phyloP scores from a whole-genome alignment of 1,139 yeast species.

The Nadsonia commutata region DNA sequence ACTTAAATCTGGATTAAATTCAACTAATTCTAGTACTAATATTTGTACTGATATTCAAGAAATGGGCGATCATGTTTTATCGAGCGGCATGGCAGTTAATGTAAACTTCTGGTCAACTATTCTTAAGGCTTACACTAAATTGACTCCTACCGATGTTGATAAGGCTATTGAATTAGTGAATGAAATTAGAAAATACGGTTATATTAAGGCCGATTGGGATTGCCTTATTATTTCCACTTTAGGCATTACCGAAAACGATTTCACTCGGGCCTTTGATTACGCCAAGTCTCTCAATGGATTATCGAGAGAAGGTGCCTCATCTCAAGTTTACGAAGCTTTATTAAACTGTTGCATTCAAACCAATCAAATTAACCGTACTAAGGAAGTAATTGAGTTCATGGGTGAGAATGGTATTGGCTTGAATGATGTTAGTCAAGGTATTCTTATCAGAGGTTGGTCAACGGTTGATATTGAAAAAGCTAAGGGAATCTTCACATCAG shows the following conservation, averaged over 20 bases:
- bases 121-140: background rate
- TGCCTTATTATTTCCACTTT: background rate
- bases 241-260: background rate
- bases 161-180: background rate
- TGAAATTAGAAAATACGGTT: background rate
- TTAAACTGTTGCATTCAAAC: background rate
- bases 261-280: background rate
- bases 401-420: background rate
- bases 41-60: background rate
- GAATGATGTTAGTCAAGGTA: background rate
- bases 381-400: background rate
- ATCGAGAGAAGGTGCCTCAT: background rate
- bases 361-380: background rate
- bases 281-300: background rate
- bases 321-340: background rate
- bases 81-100: background rate
- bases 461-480: background rate
- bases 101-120: background rate
- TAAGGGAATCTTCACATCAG: background rate
- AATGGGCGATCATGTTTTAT: background rate
- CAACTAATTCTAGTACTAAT: background rate
- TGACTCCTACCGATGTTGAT: background rate
- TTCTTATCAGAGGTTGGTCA: background rate
- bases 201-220: background rate
- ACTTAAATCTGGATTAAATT: background rate